phyloP scores from a whole-genome alignment of 345 rosid genomes.

The Syzygium grande region DNA sequence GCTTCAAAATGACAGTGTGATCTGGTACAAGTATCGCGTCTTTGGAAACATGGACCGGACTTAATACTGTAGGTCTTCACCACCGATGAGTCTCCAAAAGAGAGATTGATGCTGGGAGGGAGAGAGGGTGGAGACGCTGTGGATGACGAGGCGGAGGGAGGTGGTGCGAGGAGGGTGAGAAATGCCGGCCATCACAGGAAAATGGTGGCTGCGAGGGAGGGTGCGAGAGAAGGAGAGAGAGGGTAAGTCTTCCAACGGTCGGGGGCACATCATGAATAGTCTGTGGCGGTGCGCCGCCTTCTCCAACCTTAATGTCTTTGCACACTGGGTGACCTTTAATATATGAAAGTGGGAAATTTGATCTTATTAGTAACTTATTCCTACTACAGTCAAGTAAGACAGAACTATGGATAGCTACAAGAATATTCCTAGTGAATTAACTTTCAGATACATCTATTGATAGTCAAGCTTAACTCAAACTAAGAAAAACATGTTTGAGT shows the following conservation, averaged over 20 bases:
- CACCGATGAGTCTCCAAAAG: conserved; percentile 4
- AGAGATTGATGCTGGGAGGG: not conserved
- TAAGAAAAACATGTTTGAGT: not conserved
- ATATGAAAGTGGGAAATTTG: too few species aligned
- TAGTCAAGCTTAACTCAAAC: not conserved
- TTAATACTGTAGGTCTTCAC: not conserved
- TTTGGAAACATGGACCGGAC: not conserved
- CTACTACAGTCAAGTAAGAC: not conserved
- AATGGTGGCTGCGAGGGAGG: conserved; percentile 11
- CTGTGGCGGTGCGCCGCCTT: conserved; percentile 41
- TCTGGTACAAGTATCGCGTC: not conserved
- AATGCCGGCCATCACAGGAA: conserved; percentile 14
- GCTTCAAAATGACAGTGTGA: not conserved
- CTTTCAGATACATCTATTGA: not conserved
- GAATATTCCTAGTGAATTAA: not conserved
- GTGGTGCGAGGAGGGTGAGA: conserved; percentile 8
- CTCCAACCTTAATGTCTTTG: conserved; percentile 17
- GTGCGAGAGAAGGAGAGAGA: conserved; percentile 31
- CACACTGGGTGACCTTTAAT: not conserved
- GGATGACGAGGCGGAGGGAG: conserved; percentile 11
- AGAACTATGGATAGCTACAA: not conserved
- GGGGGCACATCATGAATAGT: conserved; percentile 41
- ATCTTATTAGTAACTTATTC: not conserved
- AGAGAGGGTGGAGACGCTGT: conserved; percentile 11
- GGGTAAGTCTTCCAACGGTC: conserved; percentile 28